Percentiles rank a stretch among this genome's conserved stretches.
phyloP scores from a whole-genome alignment of 176 grass and related monocot species.

The Typha latifolia region DNA sequence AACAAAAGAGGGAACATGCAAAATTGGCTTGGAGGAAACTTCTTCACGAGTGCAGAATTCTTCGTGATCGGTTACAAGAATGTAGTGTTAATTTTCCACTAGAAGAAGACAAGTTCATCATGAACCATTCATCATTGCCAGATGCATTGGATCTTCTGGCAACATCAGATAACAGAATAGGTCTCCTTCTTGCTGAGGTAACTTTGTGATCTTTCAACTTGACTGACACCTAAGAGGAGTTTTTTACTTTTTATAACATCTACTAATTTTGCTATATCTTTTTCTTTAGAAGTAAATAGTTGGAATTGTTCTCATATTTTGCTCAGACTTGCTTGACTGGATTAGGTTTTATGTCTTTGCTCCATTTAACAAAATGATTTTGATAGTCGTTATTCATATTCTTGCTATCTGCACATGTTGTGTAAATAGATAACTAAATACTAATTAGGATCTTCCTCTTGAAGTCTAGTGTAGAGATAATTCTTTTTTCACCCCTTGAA shows the following conservation, averaged over 20 bases:
- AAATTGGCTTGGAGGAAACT: conserved; percentile 49
- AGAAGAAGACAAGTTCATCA: conserved; percentile 48
- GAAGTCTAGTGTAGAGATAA: too few species aligned
- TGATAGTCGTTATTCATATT: not conserved
- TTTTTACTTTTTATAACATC: not conserved
- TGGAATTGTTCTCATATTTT: not conserved
- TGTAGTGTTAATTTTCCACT: conserved; percentile 71
- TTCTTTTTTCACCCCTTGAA: too few species aligned
- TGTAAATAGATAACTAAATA: too few species aligned
- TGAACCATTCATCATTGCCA: conserved; percentile 57
- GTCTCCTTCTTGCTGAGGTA: conserved; percentile 85
- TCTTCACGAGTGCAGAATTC: conserved; percentile 71
- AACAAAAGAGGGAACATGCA: conserved; percentile 29
- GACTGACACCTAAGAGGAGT: not conserved
- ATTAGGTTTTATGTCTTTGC: not conserved
- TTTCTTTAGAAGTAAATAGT: not conserved
- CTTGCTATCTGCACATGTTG: too few species aligned
- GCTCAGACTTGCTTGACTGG: too few species aligned
- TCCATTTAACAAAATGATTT: not conserved
- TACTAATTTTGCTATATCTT: not conserved
- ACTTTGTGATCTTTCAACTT: conserved; percentile 3
- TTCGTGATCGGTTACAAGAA: conserved; percentile 67
- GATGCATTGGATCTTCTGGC: conserved; percentile 61
- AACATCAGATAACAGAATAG: conserved; percentile 78
- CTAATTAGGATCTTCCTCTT: too few species aligned